A percentile compares a stretch with the other conserved stretches of the same genome.
phyloP scores from a whole-genome alignment of 805 yeast genomes.

The Wickerhamomyces strasburgensis region DNA sequence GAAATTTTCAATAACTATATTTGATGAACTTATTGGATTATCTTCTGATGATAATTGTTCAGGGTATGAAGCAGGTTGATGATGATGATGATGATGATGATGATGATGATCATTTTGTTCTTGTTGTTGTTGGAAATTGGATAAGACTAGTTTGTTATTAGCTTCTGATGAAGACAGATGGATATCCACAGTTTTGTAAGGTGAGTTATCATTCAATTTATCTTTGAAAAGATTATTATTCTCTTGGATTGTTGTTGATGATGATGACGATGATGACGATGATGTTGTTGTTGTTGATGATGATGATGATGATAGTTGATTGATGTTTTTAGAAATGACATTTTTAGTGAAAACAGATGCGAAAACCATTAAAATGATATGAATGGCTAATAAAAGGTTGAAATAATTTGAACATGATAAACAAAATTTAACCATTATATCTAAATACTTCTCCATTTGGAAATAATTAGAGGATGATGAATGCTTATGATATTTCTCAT shows the following conservation, averaged over 20 bases:
- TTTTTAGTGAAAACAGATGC: constrained; percentile 22
- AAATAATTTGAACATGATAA: constrained; percentile 4
- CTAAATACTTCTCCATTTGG: neutral
- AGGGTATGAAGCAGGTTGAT: constrained; percentile 19
- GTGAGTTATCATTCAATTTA: constrained; percentile 9
- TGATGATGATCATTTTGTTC: neutral
- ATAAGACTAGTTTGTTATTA: constrained; percentile 3
- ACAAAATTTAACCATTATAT: no score
- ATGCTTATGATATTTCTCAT: neutral
- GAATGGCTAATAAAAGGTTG: constrained; percentile 21
- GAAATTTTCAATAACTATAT: constrained; percentile 25
- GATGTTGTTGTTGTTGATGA: constrained; percentile 1
- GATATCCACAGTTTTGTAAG: constrained; percentile 14
- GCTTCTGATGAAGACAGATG: constrained; percentile 15
- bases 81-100: neutral
- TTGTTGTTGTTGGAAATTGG: constrained; percentile 1
- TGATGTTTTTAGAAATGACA: constrained; percentile 21
- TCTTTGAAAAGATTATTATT: constrained; percentile 1
- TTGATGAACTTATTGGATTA: constrained; percentile 16
- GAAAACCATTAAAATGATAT: constrained; percentile 21
- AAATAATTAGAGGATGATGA: neutral
- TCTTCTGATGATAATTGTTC: constrained; percentile 2
- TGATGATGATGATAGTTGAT: constrained; percentile 15
- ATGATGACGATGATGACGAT: no score
- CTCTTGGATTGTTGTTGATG: constrained; percentile 6